These are phyloP conservation scores for Candida palmyrensis DNA, from an alignment of 805 yeast genomes.

Conservation along the genomic window DNA sequence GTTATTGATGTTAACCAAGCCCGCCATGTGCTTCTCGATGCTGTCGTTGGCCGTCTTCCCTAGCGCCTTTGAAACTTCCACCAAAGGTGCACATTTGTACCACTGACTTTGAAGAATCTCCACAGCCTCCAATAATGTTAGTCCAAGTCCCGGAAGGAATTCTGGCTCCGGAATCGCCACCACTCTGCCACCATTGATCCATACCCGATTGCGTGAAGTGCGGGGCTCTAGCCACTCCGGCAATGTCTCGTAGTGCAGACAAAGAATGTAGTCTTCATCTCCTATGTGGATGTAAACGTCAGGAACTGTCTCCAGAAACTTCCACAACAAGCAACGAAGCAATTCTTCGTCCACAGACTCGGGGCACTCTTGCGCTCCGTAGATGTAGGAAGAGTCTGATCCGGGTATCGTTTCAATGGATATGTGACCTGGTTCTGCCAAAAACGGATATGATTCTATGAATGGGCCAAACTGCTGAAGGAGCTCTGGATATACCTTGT, in stretches of 20 bases:
- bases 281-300: constrained; percentile 40
- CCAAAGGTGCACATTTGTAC: background rate
- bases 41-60: background rate
- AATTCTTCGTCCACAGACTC: constrained; percentile 41
- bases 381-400: constrained; percentile 16
- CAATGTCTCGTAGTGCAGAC: constrained; percentile 43
- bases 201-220: constrained; percentile 45
- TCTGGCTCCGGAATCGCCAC: constrained; percentile 30
- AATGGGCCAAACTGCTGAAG: constrained; percentile 14
- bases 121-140: background rate
- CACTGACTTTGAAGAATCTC: background rate
- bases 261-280: constrained; percentile 49
- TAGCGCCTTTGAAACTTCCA: background rate
- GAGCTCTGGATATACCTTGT: constrained; percentile 4
- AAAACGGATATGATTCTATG: constrained; percentile 18
- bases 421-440: constrained; percentile 3
- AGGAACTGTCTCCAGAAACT: constrained; percentile 23
- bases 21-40: background rate
- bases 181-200: constrained; percentile 43
- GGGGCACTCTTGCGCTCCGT: constrained; percentile 41
- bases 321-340: constrained; percentile 36
- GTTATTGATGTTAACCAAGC: background rate
- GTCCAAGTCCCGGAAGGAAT: background rate
- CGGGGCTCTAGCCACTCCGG: constrained; percentile 47
- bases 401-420: constrained; percentile 5